Evolutionary conservation across 2,329 filamentous ascomycete species (phyloP).

Genomic region (Neospermospora avenae): DNA sequence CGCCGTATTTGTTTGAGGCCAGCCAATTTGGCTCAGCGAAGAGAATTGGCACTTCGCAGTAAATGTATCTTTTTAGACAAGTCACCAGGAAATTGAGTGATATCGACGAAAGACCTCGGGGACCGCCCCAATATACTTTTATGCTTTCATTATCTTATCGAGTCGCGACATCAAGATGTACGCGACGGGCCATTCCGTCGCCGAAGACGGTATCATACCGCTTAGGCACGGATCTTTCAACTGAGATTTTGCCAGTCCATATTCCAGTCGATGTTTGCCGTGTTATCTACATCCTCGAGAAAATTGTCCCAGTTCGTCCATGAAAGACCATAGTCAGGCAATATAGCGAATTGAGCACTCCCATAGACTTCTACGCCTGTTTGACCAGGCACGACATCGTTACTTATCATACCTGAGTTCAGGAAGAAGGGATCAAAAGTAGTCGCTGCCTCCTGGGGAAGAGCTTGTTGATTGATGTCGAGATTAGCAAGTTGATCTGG

Average conservation of each 20-base stretch:
- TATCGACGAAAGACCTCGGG: too few relatives aligned
- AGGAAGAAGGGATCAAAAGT: neutral
- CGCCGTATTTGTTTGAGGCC: too few relatives aligned
- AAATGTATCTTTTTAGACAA: neutral
- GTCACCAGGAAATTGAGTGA: too few relatives aligned
- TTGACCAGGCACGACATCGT: neutral
- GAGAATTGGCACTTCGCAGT: neutral
- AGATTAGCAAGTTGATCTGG: neutral
- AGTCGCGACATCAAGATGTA: too few relatives aligned
- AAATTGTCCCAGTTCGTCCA: conserved; percentile 4
- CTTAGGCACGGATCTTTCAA: neutral
- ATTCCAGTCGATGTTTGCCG: neutral
- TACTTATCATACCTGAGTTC: neutral
- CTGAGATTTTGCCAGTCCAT: neutral
- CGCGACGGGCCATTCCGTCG: too few relatives aligned
- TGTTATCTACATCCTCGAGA: conserved; percentile 2
- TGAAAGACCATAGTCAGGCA: neutral
- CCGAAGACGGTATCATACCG: too few relatives aligned
- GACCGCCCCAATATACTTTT: too few relatives aligned
- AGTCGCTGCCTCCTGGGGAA: neutral
- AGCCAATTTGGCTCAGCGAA: too few relatives aligned
- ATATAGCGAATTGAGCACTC: neutral
- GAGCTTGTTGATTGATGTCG: neutral
- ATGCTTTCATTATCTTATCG: too few relatives aligned
- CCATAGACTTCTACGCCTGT: neutral